Evolutionary conservation across 208 protist genomes (phyloP).

Genomic region (Leishmania tarentolae): DNA sequence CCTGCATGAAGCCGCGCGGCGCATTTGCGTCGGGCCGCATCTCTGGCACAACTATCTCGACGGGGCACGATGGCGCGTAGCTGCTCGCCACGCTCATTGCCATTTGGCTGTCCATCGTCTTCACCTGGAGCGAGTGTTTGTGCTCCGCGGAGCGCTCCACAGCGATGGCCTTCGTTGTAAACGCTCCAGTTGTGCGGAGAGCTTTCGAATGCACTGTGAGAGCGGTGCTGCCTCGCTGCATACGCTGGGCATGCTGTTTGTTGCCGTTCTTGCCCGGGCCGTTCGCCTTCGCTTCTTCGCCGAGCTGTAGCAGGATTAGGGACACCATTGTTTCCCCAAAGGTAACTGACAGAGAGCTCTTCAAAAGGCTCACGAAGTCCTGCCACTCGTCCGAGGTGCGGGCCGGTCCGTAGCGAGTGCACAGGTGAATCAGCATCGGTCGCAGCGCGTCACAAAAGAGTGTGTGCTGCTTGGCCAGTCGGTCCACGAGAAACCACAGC

Average conservation of each 20-base stretch:
- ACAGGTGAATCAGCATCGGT: constrained; percentile 57
- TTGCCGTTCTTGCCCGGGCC: not conserved
- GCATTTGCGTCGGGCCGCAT: constrained; percentile 71
- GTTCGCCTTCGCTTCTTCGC: constrained; percentile 24
- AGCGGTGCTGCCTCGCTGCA: constrained; percentile 29
- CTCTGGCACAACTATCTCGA: constrained; percentile 78
- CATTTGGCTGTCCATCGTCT: constrained; percentile 89
- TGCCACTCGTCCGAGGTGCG: constrained; percentile 46
- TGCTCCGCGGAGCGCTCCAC: constrained; percentile 50
- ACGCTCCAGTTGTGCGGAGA: constrained; percentile 65
- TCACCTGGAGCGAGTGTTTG: constrained; percentile 84
- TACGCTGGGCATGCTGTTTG: not conserved
- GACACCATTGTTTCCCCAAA: constrained; percentile 77
- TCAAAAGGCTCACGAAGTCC: constrained; percentile 71
- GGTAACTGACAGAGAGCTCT: constrained; percentile 76
- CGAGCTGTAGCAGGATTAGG: constrained; percentile 73
- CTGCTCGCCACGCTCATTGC: constrained; percentile 85
- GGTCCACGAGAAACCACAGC: constrained; percentile 88
- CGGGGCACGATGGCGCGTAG: constrained; percentile 79
- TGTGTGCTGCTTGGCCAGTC: constrained; percentile 80
- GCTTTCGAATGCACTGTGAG: constrained; percentile 69
- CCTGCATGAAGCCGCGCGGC: constrained; percentile 80
- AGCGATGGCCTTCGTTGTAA: constrained; percentile 68
- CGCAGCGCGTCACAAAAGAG: constrained; percentile 81
- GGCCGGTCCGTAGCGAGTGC: constrained; percentile 44